These are phyloP conservation scores for Colletotrichum brevisporum DNA, from an alignment of 2,329 filamentous ascomycete species.

Conservation along the genomic window DNA sequence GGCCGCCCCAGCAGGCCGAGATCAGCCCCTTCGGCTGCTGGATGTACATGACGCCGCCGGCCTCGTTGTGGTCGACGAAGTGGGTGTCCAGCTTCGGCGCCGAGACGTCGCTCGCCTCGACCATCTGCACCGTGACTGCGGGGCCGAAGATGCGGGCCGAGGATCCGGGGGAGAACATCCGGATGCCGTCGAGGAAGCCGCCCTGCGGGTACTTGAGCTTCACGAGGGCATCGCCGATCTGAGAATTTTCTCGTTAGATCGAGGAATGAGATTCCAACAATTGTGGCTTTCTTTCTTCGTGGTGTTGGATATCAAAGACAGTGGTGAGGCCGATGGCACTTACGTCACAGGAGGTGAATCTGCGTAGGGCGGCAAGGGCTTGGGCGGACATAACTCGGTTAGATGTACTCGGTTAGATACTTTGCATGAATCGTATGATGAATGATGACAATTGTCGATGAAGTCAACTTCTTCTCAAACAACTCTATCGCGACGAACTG, in stretches of 20 bases:
- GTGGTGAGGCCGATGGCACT: slow-evolving; percentile 4
- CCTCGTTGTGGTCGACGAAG: slow-evolving; percentile 48
- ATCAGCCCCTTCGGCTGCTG: slow-evolving; percentile 46
- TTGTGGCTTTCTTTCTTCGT: neutral
- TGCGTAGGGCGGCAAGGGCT: slow-evolving; percentile 17
- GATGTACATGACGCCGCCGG: slow-evolving; percentile 47
- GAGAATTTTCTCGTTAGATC: neutral
- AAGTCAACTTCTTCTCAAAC: neutral
- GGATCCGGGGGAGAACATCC: slow-evolving; percentile 44
- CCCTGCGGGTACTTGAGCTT: slow-evolving; percentile 48
- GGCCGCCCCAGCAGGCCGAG: slow-evolving; percentile 48
- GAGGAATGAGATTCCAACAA: no score
- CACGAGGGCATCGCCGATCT: slow-evolving; percentile 47
- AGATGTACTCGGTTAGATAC: no score
- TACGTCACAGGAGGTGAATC: slow-evolving; percentile 33
- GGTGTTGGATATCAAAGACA: neutral
- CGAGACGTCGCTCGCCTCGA: slow-evolving; percentile 43
- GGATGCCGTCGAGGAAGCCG: slow-evolving; percentile 46
- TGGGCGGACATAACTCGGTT: slow-evolving; percentile 3
- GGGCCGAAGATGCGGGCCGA: slow-evolving; percentile 48
- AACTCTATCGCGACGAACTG: neutral
- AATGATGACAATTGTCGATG: neutral
- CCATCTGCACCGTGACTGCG: slow-evolving; percentile 49
- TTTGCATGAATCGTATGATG: no score
- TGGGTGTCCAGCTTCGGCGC: slow-evolving; percentile 46